phyloP scores from a whole-genome alignment of 164 flowering plant species.

The grape (Vitis vinifera) region DNA sequence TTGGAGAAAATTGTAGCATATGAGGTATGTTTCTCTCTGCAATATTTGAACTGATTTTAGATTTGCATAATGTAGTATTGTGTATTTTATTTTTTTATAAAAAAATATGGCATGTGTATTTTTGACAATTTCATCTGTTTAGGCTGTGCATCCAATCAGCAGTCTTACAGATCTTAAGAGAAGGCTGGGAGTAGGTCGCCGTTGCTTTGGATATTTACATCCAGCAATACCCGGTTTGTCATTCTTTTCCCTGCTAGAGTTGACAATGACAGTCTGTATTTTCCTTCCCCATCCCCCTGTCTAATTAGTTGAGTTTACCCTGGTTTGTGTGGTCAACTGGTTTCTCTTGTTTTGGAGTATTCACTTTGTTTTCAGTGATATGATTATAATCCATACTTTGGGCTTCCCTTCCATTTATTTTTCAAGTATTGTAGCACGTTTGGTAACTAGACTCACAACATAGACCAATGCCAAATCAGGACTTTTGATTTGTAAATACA shows the following conservation, averaged over 20 bases:
- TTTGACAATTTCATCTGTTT: constrained; percentile 4
- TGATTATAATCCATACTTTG: too few relatives aligned
- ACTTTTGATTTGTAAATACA: too few relatives aligned
- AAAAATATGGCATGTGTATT: background rate
- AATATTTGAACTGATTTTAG: background rate
- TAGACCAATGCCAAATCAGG: too few relatives aligned
- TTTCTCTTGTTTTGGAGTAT: background rate
- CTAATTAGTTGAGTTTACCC: too few relatives aligned
- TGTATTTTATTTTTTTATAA: too few relatives aligned
- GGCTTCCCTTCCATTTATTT: too few relatives aligned
- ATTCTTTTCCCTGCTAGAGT: constrained; percentile 9
- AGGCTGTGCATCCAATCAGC: constrained; percentile 99
- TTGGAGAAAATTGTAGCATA: constrained; percentile 93
- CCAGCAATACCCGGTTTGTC: constrained; percentile 85
- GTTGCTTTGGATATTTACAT: constrained; percentile 95
- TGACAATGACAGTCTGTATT: background rate
- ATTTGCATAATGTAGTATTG: background rate
- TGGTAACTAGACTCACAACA: too few relatives aligned
- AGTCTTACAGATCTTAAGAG: constrained; percentile 87
- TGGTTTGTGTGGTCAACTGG: too few relatives aligned
- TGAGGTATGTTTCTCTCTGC: constrained; percentile 46
- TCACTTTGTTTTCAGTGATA: too few relatives aligned
- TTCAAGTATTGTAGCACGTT: too few relatives aligned
- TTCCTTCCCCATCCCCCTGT: background rate
- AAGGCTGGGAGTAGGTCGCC: constrained; percentile 91